These are phyloP conservation scores for Backusella liffmaniae DNA, from an alignment of 192 early-diverging fungal species.

Conservation along the genomic window DNA sequence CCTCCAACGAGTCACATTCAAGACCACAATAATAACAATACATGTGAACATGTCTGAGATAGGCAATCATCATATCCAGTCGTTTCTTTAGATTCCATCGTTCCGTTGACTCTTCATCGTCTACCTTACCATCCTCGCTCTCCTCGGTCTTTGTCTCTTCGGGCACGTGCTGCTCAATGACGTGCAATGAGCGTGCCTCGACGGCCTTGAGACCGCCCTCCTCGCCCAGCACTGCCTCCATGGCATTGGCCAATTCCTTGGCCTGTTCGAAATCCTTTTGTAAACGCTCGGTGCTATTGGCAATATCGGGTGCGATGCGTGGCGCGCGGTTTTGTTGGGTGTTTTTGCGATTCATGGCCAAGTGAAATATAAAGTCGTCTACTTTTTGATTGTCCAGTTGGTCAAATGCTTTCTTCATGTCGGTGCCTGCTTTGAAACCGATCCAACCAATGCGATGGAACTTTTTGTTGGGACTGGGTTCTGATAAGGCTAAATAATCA, in stretches of 20 bases:
- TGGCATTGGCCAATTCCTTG: constrained; percentile 46
- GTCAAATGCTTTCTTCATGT: constrained; percentile 69
- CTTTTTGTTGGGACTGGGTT: constrained; percentile 81
- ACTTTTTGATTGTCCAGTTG: constrained; percentile 56
- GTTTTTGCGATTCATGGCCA: constrained; percentile 52
- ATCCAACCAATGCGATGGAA: constrained; percentile 93
- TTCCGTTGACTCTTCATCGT: constrained; percentile 16
- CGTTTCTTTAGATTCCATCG: constrained; percentile 31
- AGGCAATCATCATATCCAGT: constrained; percentile 83
- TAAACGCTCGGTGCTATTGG: constrained; percentile 66
- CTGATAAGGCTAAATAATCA: constrained; percentile 80
- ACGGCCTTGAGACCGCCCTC: constrained; percentile 29
- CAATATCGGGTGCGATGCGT: constrained; percentile 69
- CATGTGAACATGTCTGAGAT: constrained; percentile 86
- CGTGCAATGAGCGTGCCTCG: constrained; percentile 26
- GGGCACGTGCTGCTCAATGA: constrained; percentile 6
- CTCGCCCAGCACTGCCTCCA: constrained; percentile 56
- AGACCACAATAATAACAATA: constrained; percentile 96
- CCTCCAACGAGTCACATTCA: constrained; percentile 80
- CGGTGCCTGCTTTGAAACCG: constrained; percentile 81
- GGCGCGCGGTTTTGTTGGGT: constrained; percentile 40
- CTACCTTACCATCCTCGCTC: neutral
- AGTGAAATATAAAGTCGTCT: constrained; percentile 52
- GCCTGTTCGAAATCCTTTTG: constrained; percentile 72
- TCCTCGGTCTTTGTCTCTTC: neutral